Base-by-base conservation (phyloP, 2,329 filamentous ascomycete genomes). In the Aspergillus jensenii region DNA sequence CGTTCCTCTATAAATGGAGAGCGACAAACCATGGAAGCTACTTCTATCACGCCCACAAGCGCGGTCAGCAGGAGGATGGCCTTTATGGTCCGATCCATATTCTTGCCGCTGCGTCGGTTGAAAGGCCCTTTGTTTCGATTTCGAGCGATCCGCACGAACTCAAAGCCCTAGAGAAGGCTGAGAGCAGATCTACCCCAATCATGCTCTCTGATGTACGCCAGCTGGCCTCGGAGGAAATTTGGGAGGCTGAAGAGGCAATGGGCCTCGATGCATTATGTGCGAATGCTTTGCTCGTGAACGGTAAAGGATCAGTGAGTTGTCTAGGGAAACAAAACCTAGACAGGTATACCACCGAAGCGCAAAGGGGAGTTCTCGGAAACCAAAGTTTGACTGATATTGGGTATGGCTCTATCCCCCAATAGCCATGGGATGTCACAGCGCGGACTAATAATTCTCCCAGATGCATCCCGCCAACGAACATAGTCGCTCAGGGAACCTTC, bases 261-360 rank as follows among this genome's bases (percentile, higher is more conserved):
- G 68, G 71, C 35, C 60, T 69, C 33, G 72, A 80, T 4, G 75
- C 82, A n/a, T 73, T 78, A 0, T 87, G 85, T 71, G 82, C 82
- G 63, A 84, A 87, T 62, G 80, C 83, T 0, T 72, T 87, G 11
- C 70, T 87, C 2, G 73, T 87, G 52, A 87, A 88, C 55, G 85
- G 85, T 35, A 83, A 84, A 65, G 84, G 84, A 4, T 75, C 76
- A 0, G 79, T 84, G 0, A 67, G 77, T 35, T 87, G 85, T 64
- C 71, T 81, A 35, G 65, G 75, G 0, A 68, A 70, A n/a, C 73
- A 74, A 3, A 71, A 80, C 27, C 71, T 84, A 6, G 68, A 73
- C 23, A 61, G 74, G 5, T 75, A 68, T 54, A 71, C 73, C 0
- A 71, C 68, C 8, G 37, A 17, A 25, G 48, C 31, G 4, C 59